A percentile compares a stretch with the other conserved stretches of the same genome.
These are phyloP conservation scores for Forsythia viridissima DNA, from an alignment of 257 asterid genomes.

Conservation along the genomic window DNA sequence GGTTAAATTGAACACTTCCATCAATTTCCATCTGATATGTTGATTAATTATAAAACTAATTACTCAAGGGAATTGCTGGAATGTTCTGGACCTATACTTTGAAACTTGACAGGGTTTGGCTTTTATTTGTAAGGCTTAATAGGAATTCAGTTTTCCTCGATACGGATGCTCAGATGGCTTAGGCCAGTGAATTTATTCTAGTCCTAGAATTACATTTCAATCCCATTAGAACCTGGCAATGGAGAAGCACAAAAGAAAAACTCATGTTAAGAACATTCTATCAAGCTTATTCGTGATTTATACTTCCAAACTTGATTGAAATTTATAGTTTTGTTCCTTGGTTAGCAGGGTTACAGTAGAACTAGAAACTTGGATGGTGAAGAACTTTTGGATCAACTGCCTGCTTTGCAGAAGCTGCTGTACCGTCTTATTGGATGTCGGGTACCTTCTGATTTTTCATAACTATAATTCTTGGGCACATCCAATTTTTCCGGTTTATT, in stretches of 20 bases:
- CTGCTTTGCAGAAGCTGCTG: constrained; percentile 88
- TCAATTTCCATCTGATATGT: background rate
- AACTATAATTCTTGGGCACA: background rate
- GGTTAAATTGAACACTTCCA: background rate
- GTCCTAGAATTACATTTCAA: background rate
- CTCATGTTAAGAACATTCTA: background rate
- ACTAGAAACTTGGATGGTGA: constrained; percentile 90
- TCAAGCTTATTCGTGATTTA: constrained; percentile 1
- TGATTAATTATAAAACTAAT: constrained; percentile 9
- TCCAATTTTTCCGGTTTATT: background rate
- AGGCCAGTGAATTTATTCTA: background rate
- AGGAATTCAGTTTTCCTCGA: background rate
- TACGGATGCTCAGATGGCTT: constrained; percentile 3
- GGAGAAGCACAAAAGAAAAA: background rate
- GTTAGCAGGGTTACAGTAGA: constrained; percentile 82
- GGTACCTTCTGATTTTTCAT: constrained; percentile 48
- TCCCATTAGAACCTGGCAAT: background rate
- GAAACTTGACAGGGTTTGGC: background rate
- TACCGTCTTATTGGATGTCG: constrained; percentile 95
- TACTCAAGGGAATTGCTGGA: constrained; percentile 1
- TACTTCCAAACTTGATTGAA: constrained; percentile 1
- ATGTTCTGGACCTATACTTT: background rate
- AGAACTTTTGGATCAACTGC: constrained; percentile 86
- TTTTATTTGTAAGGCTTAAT: background rate
- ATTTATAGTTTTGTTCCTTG: constrained; percentile 26